A percentile compares a stretch with the other conserved stretches of the same genome.
Conservation (phyloP, 768 basidiomycete genomes). For the Gymnopilus junonius region DNA sequence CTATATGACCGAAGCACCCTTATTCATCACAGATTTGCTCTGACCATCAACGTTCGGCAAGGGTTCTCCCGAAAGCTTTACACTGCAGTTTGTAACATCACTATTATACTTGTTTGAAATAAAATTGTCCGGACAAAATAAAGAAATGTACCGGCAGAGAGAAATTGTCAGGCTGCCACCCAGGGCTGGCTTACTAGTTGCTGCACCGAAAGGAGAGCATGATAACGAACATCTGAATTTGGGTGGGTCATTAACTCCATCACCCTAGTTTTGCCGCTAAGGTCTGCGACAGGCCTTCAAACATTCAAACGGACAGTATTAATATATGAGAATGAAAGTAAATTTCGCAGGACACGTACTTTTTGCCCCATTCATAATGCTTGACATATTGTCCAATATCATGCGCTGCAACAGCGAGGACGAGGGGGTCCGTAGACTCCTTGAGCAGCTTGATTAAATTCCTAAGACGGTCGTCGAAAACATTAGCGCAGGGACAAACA, state of each 20-base stretch:
- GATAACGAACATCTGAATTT: constrained; percentile 90
- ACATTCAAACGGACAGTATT: constrained; percentile 28
- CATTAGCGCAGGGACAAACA: neutral
- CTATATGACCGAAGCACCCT: neutral
- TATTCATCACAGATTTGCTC: neutral
- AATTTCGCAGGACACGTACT: constrained; percentile 50
- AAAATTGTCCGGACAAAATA: neutral
- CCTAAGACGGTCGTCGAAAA: constrained; percentile 42
- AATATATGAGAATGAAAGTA: constrained; percentile 3
- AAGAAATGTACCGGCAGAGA: neutral
- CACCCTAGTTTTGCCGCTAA: constrained; percentile 84
- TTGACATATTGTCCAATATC: constrained; percentile 96
- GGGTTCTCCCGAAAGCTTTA: no score
- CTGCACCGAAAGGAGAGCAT: constrained; percentile 89
- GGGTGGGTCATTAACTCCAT: constrained; percentile 94
- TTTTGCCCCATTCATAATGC: constrained; percentile 90
- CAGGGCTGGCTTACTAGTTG: constrained; percentile 91
- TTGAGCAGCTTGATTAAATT: constrained; percentile 73
- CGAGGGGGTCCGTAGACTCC: constrained; percentile 70
- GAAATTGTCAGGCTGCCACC: constrained; percentile 49
- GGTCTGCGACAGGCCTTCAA: constrained; percentile 73
- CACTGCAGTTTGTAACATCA: neutral
- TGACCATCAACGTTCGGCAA: no score
- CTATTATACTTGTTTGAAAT: neutral
- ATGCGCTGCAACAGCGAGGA: constrained; percentile 90